These are phyloP conservation scores for Rhododendron griersonianum DNA, from an alignment of 148 eudicot genomes.

Conservation along the genomic window DNA sequence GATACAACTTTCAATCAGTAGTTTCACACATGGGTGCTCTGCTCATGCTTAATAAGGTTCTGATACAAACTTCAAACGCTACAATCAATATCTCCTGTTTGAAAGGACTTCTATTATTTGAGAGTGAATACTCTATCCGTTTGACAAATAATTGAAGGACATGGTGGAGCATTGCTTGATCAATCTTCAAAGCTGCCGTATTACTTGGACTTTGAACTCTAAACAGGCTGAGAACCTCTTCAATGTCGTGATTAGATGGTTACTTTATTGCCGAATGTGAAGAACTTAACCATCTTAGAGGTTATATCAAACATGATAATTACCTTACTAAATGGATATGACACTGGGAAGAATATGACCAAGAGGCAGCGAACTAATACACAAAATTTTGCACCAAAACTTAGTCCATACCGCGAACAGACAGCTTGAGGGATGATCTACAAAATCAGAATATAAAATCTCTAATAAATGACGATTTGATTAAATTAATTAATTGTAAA, in stretches of 20 bases:
- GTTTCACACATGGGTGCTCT: neutral
- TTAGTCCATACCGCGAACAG: neutral
- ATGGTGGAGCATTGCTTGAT: neutral
- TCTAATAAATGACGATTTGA: neutral
- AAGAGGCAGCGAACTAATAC: neutral
- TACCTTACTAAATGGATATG: neutral
- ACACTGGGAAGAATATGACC: neutral
- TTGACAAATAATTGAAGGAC: neutral
- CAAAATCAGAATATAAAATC: neutral
- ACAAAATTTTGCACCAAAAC: neutral
- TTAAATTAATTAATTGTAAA: neutral
- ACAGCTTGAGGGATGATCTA: constrained; percentile 2
- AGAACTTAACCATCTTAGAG: neutral
- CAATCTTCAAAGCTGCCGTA: neutral
- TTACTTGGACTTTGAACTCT: neutral
- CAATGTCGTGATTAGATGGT: neutral
- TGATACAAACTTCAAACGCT: neutral
- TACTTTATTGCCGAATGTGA: neutral
- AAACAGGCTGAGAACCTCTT: neutral
- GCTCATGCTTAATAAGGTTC: neutral
- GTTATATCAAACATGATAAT: neutral
- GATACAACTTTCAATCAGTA: neutral
- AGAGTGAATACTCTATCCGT: neutral
- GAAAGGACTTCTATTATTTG: neutral
- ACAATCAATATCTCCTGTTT: neutral